Evolutionary conservation across 495 filamentous ascomycete species (phyloP).

Genomic region (Thermothielavioides terrestris): DNA sequence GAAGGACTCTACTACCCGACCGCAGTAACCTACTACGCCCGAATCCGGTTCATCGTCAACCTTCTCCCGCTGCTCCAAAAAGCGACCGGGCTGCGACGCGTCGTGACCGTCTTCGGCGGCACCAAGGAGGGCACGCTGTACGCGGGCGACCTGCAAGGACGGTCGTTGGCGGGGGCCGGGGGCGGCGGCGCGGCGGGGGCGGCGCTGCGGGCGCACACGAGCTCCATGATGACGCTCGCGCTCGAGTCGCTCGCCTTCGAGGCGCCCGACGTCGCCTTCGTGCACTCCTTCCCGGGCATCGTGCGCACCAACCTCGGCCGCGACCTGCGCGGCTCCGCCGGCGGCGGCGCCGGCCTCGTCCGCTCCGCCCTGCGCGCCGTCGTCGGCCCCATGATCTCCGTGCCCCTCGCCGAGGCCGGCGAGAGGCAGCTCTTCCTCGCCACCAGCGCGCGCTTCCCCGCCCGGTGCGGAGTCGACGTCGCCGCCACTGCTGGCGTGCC

Average conservation of each 20-base stretch:
- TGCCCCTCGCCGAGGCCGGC: conserved; percentile 37
- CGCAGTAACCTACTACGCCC: conserved; percentile 52
- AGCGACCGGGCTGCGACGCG: conserved; percentile 43
- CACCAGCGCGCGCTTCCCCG: conserved; percentile 43
- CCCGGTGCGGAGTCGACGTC: conserved; percentile 9
- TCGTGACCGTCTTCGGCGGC: conserved; percentile 48
- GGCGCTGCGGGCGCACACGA: conserved; percentile 36
- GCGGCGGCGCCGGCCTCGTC: neutral
- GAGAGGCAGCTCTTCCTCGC: conserved; percentile 48
- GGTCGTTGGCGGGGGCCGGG: too few species aligned
- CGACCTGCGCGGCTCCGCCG: neutral
- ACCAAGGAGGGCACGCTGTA: conserved; percentile 47
- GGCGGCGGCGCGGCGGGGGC: too few species aligned
- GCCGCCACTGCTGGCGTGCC: conserved; percentile 21
- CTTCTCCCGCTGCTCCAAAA: conserved; percentile 51
- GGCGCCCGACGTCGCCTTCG: conserved; percentile 45
- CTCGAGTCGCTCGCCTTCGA: conserved; percentile 40
- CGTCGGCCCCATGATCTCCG: conserved; percentile 7
- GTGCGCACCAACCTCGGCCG: conserved; percentile 32
- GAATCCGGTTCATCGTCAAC: conserved; percentile 53
- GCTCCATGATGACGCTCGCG: conserved; percentile 43
- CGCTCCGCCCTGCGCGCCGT: conserved; percentile 6
- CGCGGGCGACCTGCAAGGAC: conserved; percentile 37
- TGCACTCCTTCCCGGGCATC: conserved; percentile 49
- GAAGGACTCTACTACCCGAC: conserved; percentile 51